These are phyloP conservation scores for Ormosia semicastrata DNA, from an alignment of 306 rosid genomes.

Conservation along the genomic window DNA sequence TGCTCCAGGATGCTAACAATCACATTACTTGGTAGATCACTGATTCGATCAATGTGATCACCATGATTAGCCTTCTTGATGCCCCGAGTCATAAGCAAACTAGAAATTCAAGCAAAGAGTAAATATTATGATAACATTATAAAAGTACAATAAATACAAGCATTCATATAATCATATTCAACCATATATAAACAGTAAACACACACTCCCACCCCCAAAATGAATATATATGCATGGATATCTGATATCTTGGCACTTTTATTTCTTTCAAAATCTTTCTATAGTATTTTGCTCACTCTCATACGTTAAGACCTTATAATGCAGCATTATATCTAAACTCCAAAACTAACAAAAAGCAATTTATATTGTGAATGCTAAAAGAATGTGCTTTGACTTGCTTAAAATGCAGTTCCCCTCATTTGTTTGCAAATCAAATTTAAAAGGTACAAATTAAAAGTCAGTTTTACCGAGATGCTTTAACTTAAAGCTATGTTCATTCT, in stretches of 20 bases:
- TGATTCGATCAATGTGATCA: slow-evolving; percentile 8
- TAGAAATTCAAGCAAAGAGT: not conserved
- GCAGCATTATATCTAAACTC: not conserved
- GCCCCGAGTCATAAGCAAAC: not conserved
- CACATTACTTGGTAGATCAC: slow-evolving; percentile 10
- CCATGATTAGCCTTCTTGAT: not conserved
- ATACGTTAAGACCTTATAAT: not conserved
- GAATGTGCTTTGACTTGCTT: no score
- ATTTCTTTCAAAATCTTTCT: no score
- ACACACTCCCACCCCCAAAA: not conserved
- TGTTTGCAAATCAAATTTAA: no score
- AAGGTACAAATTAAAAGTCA: not conserved
- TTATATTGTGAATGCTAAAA: not conserved
- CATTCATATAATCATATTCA: not conserved
- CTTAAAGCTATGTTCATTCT: not conserved
- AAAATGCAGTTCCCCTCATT: not conserved
- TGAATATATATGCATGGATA: no score
- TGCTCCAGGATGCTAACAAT: not conserved
- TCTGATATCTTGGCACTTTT: no score
- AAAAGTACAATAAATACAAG: no score
- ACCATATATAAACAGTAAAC: not conserved
- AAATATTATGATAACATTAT: not conserved
- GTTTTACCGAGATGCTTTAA: not conserved
- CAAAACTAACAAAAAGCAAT: no score
- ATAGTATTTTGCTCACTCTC: no score